Evolutionary conservation across 495 filamentous ascomycete species (phyloP).

Genomic region (Neurospora discreta): DNA sequence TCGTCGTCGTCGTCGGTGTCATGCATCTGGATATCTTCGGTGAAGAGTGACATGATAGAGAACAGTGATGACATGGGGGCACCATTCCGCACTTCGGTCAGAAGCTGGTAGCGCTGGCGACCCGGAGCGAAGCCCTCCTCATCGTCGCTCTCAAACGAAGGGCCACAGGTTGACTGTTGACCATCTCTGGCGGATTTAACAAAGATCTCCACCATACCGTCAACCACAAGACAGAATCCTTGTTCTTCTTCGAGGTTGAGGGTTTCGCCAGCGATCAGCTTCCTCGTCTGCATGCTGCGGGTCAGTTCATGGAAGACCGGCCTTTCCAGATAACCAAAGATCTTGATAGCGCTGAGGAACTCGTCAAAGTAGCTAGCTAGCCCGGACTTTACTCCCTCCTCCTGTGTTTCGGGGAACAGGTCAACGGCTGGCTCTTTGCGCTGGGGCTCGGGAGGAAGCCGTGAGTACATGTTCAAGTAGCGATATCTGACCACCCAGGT

Average conservation of each 20-base stretch:
- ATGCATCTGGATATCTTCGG: conserved; percentile 79
- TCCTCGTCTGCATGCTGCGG: conserved; percentile 93
- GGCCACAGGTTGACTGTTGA: conserved; percentile 13
- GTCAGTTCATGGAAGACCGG: conserved; percentile 97
- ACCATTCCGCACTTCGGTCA: conserved; percentile 96
- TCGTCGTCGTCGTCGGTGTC: conserved; percentile 40
- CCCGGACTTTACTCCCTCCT: conserved; percentile 81
- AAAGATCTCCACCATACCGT: conserved; percentile 95
- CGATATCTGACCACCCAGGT: conserved; percentile 93
- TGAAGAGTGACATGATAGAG: conserved; percentile 92
- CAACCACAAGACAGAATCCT: conserved; percentile 93
- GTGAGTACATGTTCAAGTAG: conserved; percentile 88
- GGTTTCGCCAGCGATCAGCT: conserved; percentile 91
- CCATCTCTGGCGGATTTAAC: conserved; percentile 73
- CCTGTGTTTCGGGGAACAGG: conserved; percentile 83
- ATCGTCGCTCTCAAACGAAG: conserved; percentile 44
- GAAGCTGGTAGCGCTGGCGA: conserved; percentile 69
- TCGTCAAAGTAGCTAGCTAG: conserved; percentile 93
- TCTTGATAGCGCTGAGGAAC: conserved; percentile 97
- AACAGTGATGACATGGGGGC: conserved; percentile 98
- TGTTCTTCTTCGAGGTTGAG: conserved; percentile 93
- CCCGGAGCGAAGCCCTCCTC: conserved; percentile 47
- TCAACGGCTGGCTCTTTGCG: conserved; percentile 93
- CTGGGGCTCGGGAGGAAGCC: conserved; percentile 85
- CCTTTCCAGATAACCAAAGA: conserved; percentile 93